Conservation (phyloP, 2,329 filamentous ascomycete genomes). For the Fusarium gaditjirri region DNA sequence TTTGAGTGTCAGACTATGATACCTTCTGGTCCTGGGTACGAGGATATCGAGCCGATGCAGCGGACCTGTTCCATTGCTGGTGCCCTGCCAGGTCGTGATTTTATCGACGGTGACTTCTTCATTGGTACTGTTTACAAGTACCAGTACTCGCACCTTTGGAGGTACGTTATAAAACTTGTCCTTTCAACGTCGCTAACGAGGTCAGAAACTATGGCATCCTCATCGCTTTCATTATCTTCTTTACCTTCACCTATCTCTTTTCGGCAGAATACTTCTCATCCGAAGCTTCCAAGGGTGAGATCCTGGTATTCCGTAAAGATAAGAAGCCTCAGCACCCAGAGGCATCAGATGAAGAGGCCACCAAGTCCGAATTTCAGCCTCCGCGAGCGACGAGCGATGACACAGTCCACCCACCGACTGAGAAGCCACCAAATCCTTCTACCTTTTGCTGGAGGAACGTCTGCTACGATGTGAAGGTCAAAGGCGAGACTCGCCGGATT, state of each 20-base stretch:
- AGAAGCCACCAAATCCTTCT: background rate
- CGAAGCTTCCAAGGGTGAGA: slow-evolving; percentile 28
- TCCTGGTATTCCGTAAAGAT: slow-evolving; percentile 61
- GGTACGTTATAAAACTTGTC: background rate
- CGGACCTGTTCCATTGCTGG: slow-evolving; percentile 16
- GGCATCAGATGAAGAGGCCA: background rate
- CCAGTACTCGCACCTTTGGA: slow-evolving; percentile 66
- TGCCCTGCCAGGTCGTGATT: slow-evolving; percentile 11
- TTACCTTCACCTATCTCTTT: slow-evolving; percentile 22
- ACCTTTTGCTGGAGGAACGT: slow-evolving; percentile 77
- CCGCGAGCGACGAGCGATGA: background rate
- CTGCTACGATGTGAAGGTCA: slow-evolving; percentile 76
- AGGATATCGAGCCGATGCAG: background rate
- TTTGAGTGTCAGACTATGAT: slow-evolving; percentile 57
- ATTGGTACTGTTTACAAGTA: slow-evolving; percentile 53
- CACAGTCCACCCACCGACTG: rapidly evolving
- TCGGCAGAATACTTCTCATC: slow-evolving; percentile 12
- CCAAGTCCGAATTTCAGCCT: background rate
- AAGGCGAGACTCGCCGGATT: slow-evolving; percentile 70
- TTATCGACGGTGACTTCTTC: slow-evolving; percentile 26
- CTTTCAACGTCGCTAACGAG: background rate
- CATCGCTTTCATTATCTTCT: slow-evolving; percentile 27
- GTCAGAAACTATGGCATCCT: slow-evolving; percentile 37
- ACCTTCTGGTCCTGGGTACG: slow-evolving; percentile 38
- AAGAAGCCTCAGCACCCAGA: slow-evolving; percentile 47